Conservation (phyloP, 2,329 filamentous ascomycete species). For the Myriosclerotinia duriaeana region DNA sequence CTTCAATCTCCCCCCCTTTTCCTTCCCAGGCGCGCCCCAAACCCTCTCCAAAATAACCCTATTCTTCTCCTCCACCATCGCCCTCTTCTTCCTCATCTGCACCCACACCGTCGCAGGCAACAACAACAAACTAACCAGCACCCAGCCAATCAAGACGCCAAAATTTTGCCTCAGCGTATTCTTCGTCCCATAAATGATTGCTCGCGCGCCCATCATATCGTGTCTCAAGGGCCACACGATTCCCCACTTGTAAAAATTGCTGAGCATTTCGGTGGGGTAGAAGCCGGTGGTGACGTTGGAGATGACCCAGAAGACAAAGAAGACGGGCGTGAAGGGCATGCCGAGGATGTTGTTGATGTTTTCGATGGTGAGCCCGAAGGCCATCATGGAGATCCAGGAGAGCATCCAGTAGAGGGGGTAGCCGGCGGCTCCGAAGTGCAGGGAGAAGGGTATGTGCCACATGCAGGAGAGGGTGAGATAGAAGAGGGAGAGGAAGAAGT, state of each 20-base stretch:
- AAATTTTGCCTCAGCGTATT: constrained; percentile 29
- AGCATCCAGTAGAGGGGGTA: constrained; percentile 32
- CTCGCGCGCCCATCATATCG: constrained; percentile 27
- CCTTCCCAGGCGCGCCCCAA: constrained; percentile 22
- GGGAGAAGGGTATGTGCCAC: constrained; percentile 29
- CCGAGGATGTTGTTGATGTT: constrained; percentile 30
- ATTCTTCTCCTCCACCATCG: constrained; percentile 22
- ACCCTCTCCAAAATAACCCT: constrained; percentile 28
- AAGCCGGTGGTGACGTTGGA: constrained; percentile 30
- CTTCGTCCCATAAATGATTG: constrained; percentile 30
- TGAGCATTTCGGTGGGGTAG: constrained; percentile 29
- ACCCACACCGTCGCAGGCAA: constrained; percentile 30
- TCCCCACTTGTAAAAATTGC: constrained; percentile 29
- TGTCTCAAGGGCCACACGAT: constrained; percentile 29
- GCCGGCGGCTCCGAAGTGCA: constrained; percentile 27
- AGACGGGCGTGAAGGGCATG: constrained; percentile 29
- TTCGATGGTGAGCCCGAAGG: constrained; percentile 30
- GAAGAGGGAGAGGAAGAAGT: constrained; percentile 28
- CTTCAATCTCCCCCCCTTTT: constrained; percentile 15
- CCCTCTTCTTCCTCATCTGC: constrained; percentile 26
- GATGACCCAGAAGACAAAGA: constrained; percentile 33
- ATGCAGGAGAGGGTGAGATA: constrained; percentile 28
- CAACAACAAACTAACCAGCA: constrained; percentile 26
- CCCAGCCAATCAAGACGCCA: constrained; percentile 27
- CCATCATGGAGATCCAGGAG: constrained; percentile 30